Conservation (phyloP, 2,329 filamentous ascomycete genomes). For the Neofusicoccum kwambonambiense region DNA sequence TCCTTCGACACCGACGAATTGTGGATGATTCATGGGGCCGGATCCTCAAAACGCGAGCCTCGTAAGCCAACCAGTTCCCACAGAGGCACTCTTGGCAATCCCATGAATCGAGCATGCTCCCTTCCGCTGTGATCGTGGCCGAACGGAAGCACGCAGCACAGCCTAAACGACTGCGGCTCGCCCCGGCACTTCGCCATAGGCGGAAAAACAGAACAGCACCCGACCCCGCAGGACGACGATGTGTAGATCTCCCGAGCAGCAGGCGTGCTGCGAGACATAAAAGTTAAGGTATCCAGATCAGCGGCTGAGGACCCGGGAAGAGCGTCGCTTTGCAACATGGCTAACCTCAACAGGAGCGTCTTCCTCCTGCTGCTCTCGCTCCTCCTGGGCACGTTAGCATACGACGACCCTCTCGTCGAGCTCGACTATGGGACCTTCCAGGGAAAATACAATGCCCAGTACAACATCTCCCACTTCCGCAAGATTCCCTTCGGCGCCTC, state of each 20-base stretch:
- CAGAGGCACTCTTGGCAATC: background rate
- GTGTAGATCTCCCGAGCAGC: background rate
- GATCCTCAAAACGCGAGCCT: too few species aligned
- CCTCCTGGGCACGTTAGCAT: background rate
- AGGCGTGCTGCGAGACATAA: background rate
- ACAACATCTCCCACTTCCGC: conserved; percentile 60
- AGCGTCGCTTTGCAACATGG: background rate
- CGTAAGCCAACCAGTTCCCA: background rate
- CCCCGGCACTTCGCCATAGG: background rate
- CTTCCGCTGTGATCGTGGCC: background rate
- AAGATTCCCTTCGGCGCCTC: conserved; percentile 63
- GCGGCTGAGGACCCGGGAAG: background rate
- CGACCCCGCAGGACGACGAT: background rate
- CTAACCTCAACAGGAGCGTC: background rate
- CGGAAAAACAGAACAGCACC: background rate
- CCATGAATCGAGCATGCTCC: background rate
- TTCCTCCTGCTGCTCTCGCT: background rate
- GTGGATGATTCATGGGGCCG: background rate
- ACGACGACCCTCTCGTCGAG: conserved; percentile 22
- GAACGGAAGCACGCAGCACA: background rate
- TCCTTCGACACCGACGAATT: background rate
- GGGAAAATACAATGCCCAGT: conserved; percentile 51
- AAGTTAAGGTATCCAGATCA: background rate
- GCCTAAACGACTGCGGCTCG: background rate
- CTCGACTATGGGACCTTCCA: conserved; percentile 47